Evolutionary conservation across 2,329 filamentous ascomycete species (phyloP), one percentile per base, ranked within the genome.

Genomic region (Pyrenophora graminea): DNA sequence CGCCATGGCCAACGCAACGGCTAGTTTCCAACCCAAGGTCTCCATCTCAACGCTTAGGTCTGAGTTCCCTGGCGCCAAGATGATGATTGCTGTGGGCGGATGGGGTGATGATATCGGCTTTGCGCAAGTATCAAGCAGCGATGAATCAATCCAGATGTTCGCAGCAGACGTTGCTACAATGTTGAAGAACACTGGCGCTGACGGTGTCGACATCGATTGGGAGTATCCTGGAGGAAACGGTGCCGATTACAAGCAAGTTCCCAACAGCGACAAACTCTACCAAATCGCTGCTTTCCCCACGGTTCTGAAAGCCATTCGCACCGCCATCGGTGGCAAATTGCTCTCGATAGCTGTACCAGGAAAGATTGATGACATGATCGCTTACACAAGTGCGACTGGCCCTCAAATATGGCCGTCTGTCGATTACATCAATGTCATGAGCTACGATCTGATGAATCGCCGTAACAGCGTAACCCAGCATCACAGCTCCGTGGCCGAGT

Each of bases 31-130:
- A 45, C 83, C 84, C 0, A 86, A 85, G 59, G 78, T 81, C 68
- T 67, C 78, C 1, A 69, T 86, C 2, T 64, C 71, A 0, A 76
- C 79, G 3, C 75, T 85, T 38, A 80, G 83, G 15, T 71, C 73
- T 13, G 74, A 82, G 17, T 87, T 85, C 48, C 67, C 79, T 0
- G 76, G 76, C 21, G 85, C 85, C 17, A 85, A 87, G 59, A 72
- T 91, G 18, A 80, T 87, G 75, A 79, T 91, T 32, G 87, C 88
- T 17, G 84, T 91, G 56, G 88, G 88, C 9, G 88, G 88, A 45
- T 91, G 88, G 88, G 87, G 87, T 0, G 85, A 90, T 53, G 85
- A 81, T 0, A 68, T 71, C 6, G 87, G 86, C 0, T 91, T 89
- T 63, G 79, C 81, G 0, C 69, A 51, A 1, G 86, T 81, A 0